Conservation (phyloP, 179 eudicot genomes). For the Sideroxylon spinosum region DNA sequence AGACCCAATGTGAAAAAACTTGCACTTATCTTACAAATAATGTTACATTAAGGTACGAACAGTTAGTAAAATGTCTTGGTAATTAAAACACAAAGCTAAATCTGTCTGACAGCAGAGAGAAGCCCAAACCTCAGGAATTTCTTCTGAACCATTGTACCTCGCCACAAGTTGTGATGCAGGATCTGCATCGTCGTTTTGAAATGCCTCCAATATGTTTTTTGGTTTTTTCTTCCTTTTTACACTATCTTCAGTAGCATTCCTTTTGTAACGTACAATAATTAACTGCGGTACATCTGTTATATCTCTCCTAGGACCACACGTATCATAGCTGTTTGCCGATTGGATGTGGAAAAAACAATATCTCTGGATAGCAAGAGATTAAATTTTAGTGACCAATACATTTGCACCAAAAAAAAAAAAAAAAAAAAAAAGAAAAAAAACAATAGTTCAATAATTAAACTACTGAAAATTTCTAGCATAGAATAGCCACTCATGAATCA, state of each 20-base stretch:
- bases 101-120: constrained; percentile 9
- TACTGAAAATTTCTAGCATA: neutral
- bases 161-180: constrained; percentile 90
- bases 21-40: neutral
- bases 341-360: constrained; percentile 71
- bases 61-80: neutral
- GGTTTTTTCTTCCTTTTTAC: constrained; percentile 40
- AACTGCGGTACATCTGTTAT: constrained; percentile 54
- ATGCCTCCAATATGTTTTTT: constrained; percentile 43
- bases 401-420: no score
- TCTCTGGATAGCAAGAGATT: constrained; percentile 39
- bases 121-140: constrained; percentile 52
- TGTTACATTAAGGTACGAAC: neutral
- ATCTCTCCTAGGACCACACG: constrained; percentile 83
- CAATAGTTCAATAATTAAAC: neutral
- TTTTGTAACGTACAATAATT: constrained; percentile 70
- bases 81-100: neutral
- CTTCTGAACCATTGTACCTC: constrained; percentile 67
- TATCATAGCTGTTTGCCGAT: constrained; percentile 62
- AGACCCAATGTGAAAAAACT: constrained; percentile 3
- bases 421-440: no score
- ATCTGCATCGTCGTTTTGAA: constrained; percentile 55
- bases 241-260: constrained; percentile 50
- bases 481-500: neutral
- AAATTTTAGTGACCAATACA: neutral